Conservation (phyloP, 176 grass and related monocot species). For the Raddia guianensis region DNA sequence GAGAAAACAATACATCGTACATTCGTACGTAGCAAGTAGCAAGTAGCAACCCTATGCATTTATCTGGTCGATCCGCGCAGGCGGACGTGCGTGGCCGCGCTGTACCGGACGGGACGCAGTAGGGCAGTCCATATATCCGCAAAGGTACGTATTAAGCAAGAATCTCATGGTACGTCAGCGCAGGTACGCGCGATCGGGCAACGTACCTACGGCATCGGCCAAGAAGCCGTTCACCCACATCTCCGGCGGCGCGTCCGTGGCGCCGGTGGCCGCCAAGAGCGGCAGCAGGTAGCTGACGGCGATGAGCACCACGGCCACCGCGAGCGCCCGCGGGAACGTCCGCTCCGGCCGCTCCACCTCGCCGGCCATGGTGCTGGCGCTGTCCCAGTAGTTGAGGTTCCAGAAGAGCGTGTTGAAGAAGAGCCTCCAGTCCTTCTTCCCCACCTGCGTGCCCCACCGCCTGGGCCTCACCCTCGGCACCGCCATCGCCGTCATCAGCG, state of each 20-base stretch:
- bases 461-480: conserved; percentile 34
- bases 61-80: no score
- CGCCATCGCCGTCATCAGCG: conserved; percentile 43
- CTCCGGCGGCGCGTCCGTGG: conserved; percentile 40
- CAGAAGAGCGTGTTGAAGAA: conserved; percentile 65
- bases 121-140: no score
- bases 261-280: conserved; percentile 48
- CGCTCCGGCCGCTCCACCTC: conserved; percentile 54
- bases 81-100: no score
- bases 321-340: conserved; percentile 49
- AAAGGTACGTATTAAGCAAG: no score
- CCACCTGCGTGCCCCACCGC: conserved; percentile 38
- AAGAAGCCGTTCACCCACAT: conserved; percentile 52
- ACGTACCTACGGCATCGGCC: conserved; percentile 37
- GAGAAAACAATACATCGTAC: no score
- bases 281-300: conserved; percentile 46
- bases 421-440: conserved; percentile 46
- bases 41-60: no score
- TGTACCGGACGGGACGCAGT: no score
- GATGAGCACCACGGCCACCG: conserved; percentile 36
- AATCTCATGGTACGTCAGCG: neutral
- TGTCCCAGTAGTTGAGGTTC: conserved; percentile 69
- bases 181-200: no score
- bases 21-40: no score
- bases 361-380: conserved; percentile 53